Evolutionary conservation across 1,284 basidiomycete species (phyloP).

Genomic region (Vanrija humicola): DNA sequence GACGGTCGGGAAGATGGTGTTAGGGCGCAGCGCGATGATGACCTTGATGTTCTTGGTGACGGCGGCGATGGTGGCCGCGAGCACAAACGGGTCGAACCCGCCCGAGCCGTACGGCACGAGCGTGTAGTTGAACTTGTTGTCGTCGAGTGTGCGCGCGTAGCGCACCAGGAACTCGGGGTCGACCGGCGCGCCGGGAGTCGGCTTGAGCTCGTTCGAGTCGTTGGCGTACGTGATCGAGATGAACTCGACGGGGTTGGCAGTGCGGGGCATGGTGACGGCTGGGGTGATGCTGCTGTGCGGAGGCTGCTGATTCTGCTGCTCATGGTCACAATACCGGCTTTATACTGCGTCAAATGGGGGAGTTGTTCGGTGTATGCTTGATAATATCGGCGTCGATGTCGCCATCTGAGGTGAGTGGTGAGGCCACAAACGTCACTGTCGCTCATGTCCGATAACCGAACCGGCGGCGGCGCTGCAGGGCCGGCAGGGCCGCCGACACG

Average conservation of each 20-base stretch:
- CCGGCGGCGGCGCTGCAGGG: too few species aligned
- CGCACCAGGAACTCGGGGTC: conserved; percentile 32
- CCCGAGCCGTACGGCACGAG: conserved; percentile 28
- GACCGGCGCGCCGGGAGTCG: conserved; percentile 23
- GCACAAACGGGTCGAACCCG: conserved; percentile 31
- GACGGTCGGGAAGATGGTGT: conserved; percentile 36
- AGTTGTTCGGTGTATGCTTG: too few species aligned
- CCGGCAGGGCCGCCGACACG: too few species aligned
- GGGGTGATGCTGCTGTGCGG: too few species aligned
- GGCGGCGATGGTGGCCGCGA: conserved; percentile 25
- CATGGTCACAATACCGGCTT: too few species aligned
- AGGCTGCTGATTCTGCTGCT: too few species aligned
- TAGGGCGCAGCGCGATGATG: conserved; percentile 32
- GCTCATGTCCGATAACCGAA: too few species aligned
- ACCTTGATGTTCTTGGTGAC: conserved; percentile 30
- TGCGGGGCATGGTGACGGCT: too few species aligned
- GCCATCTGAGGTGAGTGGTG: too few species aligned
- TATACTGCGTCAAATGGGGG: too few species aligned
- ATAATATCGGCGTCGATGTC: too few species aligned
- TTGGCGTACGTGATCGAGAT: conserved; percentile 30
- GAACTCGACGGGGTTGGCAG: conserved; percentile 28
- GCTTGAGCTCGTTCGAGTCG: conserved; percentile 27
- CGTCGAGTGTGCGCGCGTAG: conserved; percentile 30
- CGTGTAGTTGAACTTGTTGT: conserved; percentile 33
- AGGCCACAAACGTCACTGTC: too few species aligned